Percentiles rank a stretch among this genome's conserved stretches.
Conservation (phyloP, 2,329 filamentous ascomycete genomes). For the Trichoderma sp. region DNA sequence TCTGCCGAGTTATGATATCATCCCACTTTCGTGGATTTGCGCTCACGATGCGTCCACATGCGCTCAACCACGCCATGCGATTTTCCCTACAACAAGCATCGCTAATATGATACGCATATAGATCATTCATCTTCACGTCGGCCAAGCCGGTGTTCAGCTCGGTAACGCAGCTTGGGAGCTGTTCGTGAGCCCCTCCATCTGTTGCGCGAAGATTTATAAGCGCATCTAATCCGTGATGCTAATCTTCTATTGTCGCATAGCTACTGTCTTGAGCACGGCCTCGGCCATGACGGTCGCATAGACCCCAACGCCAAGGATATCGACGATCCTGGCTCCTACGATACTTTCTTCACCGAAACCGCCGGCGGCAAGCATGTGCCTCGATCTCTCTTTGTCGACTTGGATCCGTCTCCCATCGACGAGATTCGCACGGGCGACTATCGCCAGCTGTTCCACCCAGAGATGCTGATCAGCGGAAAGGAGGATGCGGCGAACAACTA, state of each 20-base stretch:
- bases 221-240: conserved; percentile 24
- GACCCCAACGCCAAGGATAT: conserved; percentile 60
- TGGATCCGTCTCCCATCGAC: conserved; percentile 71
- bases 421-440: conserved; percentile 69
- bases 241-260: conserved; percentile 39
- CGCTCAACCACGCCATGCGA: background rate
- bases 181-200: conserved; percentile 49
- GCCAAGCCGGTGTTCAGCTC: conserved; percentile 71
- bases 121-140: conserved; percentile 64
- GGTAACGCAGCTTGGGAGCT: conserved; percentile 75
- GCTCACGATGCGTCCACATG: conserved; percentile 2
- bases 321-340: conserved; percentile 62
- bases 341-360: conserved; percentile 74
- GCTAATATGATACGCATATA: conserved; percentile 30
- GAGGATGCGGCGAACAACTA: conserved; percentile 78
- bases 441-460: conserved; percentile 69
- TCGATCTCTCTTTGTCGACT: conserved; percentile 69
- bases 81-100: background rate
- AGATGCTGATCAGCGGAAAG: conserved; percentile 71
- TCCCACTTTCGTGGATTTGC: background rate
- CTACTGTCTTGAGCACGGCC: conserved; percentile 71
- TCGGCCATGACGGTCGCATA: conserved; percentile 62
- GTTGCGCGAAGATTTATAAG: background rate
- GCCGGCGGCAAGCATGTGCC: conserved; percentile 70
- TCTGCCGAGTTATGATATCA: background rate